Conservation (phyloP, 768 basidiomycete genomes). For the Hydnomerulius pinastri region DNA sequence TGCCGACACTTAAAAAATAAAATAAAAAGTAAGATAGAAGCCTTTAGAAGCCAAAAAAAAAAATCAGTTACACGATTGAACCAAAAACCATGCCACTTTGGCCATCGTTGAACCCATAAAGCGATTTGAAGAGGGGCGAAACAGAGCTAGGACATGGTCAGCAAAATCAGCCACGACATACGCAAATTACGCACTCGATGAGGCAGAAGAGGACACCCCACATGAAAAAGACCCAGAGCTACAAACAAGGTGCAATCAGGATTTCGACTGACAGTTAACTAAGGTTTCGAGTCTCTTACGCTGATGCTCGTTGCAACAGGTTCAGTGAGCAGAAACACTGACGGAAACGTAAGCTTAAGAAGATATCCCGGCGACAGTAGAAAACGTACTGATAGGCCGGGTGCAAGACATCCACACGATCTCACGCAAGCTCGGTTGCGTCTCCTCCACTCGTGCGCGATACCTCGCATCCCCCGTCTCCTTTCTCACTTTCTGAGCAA, state of each 20-base stretch:
- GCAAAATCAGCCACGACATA: background rate
- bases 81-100: constrained; percentile 61
- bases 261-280: background rate
- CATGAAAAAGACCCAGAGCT: constrained; percentile 69
- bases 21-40: background rate
- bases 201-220: constrained; percentile 76
- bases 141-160: constrained; percentile 45
- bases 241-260: background rate
- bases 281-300: constrained; percentile 38
- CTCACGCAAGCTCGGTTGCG: constrained; percentile 50
- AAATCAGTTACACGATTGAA: constrained; percentile 48
- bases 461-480: constrained; percentile 66
- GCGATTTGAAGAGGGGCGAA: constrained; percentile 50
- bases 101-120: constrained; percentile 64
- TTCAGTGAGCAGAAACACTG: constrained; percentile 41
- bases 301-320: constrained; percentile 74
- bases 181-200: constrained; percentile 43
- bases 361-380: background rate
- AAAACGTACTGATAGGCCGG: constrained; percentile 64
- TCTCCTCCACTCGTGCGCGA: constrained; percentile 63
- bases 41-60: background rate
- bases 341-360: background rate
- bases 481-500: constrained; percentile 63
- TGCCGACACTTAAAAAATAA: constrained; percentile 64
- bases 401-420: constrained; percentile 72